Base-by-base conservation (phyloP, 108 stramenopile genomes). In the Skeletonema potamos region DNA sequence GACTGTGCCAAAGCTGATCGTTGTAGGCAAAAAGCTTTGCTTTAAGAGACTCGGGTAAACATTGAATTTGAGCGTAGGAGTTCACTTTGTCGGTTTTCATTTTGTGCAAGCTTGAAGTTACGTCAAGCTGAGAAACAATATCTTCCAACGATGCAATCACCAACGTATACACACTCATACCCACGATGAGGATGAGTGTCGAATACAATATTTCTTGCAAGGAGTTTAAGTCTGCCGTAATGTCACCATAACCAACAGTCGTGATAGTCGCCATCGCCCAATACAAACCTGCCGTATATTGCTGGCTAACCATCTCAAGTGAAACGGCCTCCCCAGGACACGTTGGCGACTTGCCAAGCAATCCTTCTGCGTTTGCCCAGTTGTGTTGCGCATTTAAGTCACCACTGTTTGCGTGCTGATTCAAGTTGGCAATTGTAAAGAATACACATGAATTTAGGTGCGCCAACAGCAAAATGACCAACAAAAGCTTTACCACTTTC, bases 201-300 rank as follows among this genome's bases (percentile, higher is more conserved):
- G 77, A 67, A 48, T 82, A 88, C 43, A 79, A 41, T 27, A 85
- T 73, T 73, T 88, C 87, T 27, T 43, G 32, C 2, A 58, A 51
- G 1, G 84, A 84, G 28, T 66, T 48, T 39, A 68, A 30, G 60
- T 84, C 61, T 3, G 84, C 80, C 11, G 73, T 64, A 20, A 83
- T 28, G 72, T 87, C 86, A 12, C 86, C 86, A 74, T 77, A 88
- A 11, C 87, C 89, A 56, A 79, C 73, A 8, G 86, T 86, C 66
- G 86, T 82, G 7, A 79, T 80, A 4, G 88, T 85, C 3, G 83
- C 86, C 44, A 86, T 66, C 67, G 82, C 76, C 54, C 73, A 88
- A 68, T 88, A 88, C 26, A 88, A 88, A 17, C 79, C 68, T n/a
- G 71, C 68, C 13, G 68, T 70, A 56, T 88, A 88, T n/a, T 67